Conservation (phyloP, 2,329 filamentous ascomycete species). For the Curvularia sp. region DNA sequence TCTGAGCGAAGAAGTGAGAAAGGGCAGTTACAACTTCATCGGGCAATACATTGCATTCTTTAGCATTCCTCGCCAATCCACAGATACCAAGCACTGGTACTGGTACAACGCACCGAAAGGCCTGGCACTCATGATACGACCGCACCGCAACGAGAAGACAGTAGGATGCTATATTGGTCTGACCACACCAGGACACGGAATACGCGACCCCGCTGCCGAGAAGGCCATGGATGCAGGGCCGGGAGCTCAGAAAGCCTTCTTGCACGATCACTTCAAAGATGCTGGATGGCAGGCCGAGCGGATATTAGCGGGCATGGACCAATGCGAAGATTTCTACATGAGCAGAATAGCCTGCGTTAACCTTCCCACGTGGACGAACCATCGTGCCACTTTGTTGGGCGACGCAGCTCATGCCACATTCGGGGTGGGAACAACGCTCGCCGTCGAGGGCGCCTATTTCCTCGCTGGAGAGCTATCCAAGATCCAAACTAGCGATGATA, state of each 20-base stretch:
- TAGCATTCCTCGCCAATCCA: conserved; percentile 33
- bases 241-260: conserved; percentile 52
- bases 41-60: conserved; percentile 44
- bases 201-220: conserved; percentile 24
- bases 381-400: conserved; percentile 61
- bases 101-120: conserved; percentile 39
- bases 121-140: conserved; percentile 34
- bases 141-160: conserved; percentile 36
- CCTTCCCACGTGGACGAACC: conserved; percentile 54
- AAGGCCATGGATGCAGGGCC: conserved; percentile 40
- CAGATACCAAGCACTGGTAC: conserved; percentile 32
- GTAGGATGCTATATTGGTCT: conserved; percentile 40
- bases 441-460: conserved; percentile 51
- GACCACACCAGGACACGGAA: conserved; percentile 21
- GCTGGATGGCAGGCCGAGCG: conserved; percentile 57
- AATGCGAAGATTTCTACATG: conserved; percentile 58
- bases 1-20: conserved; percentile 28
- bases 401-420: conserved; percentile 58
- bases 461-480: conserved; percentile 50
- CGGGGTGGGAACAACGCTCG: conserved; percentile 43
- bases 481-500: conserved; percentile 22
- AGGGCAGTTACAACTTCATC: conserved; percentile 30
- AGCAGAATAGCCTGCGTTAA: conserved; percentile 56
- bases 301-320: conserved; percentile 54
- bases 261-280: conserved; percentile 47